phyloP scores from a whole-genome alignment of 768 basidiomycete species.

The Phlebiopsis gigantea region DNA sequence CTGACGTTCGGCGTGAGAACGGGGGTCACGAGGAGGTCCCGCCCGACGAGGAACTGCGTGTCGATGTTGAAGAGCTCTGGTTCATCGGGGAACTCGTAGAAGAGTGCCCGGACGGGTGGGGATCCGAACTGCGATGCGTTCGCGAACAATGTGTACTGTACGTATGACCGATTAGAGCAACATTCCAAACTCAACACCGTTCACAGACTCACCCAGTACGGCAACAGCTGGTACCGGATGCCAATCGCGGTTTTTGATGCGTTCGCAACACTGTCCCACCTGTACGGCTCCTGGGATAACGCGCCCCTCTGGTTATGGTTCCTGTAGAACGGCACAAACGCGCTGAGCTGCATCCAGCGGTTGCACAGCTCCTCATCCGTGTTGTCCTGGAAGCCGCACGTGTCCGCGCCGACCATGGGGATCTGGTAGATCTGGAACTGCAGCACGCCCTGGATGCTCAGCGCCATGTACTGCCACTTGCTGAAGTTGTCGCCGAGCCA shows the following conservation, averaged over 20 bases:
- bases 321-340: slow-evolving; percentile 77
- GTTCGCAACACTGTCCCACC: slow-evolving; percentile 76
- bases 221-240: slow-evolving; percentile 63
- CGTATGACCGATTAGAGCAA: not conserved
- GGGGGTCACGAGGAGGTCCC: slow-evolving; percentile 72
- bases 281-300: slow-evolving; percentile 73
- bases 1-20: slow-evolving; percentile 65
- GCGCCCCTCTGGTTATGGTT: slow-evolving; percentile 70
- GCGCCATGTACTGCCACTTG: slow-evolving; percentile 66
- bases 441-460: slow-evolving; percentile 68
- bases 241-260: slow-evolving; percentile 72
- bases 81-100: slow-evolving; percentile 74
- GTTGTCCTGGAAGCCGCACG: slow-evolving; percentile 65
- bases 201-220: slow-evolving; percentile 61
- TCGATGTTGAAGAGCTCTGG: slow-evolving; percentile 58
- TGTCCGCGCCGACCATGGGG: slow-evolving; percentile 80
- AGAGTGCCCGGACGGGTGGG: slow-evolving; percentile 69
- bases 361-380: slow-evolving; percentile 78
- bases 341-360: slow-evolving; percentile 84
- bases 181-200: not conserved
- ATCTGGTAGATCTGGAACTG: slow-evolving; percentile 84
- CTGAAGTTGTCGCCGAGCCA: slow-evolving; percentile 81
- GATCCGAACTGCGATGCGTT: slow-evolving; percentile 60
- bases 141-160: slow-evolving; percentile 68
- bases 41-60: slow-evolving; percentile 67